A percentile compares a stretch with the other conserved stretches of the same genome.
These are phyloP conservation scores for Flueggea neowawraea DNA, from an alignment of 441 rosid species.

Conservation along the genomic window DNA sequence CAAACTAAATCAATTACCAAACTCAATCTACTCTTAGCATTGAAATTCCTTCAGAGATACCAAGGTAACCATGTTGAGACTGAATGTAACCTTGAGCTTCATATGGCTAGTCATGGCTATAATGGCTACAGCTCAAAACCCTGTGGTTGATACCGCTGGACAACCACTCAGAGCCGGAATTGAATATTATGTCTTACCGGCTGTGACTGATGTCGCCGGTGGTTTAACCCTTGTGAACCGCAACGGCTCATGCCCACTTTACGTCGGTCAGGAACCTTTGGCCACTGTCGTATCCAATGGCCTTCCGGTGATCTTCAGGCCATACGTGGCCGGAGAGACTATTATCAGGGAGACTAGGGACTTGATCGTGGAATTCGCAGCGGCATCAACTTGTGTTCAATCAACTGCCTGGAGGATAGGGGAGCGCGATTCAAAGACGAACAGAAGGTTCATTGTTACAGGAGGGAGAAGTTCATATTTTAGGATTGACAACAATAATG, in stretches of 20 bases:
- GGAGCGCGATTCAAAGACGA: background rate
- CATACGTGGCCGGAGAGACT: background rate
- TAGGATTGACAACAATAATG: background rate
- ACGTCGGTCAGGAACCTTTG: constrained; percentile 1
- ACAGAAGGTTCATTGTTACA: background rate
- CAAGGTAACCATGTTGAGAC: constrained; percentile 7
- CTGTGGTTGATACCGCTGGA: constrained; percentile 13
- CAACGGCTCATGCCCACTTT: background rate
- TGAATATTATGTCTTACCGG: constrained; percentile 9
- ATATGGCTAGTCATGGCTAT: constrained; percentile 8
- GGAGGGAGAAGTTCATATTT: background rate
- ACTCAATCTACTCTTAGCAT: no score
- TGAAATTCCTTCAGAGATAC: background rate
- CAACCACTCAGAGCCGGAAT: constrained; percentile 7
- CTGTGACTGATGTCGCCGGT: constrained; percentile 10
- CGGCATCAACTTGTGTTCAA: background rate
- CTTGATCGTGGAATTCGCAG: constrained; percentile 1
- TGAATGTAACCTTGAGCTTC: constrained; percentile 4
- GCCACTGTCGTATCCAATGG: background rate
- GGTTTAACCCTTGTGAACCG: constrained; percentile 5
- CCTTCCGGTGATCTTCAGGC: background rate
- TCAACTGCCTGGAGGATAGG: background rate
- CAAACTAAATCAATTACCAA: no score
- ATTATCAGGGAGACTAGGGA: constrained; percentile 1
- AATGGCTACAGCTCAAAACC: constrained; percentile 12